Base-by-base conservation (phyloP, 441 rosid species). In the Rhodomyrtus psidioides region DNA sequence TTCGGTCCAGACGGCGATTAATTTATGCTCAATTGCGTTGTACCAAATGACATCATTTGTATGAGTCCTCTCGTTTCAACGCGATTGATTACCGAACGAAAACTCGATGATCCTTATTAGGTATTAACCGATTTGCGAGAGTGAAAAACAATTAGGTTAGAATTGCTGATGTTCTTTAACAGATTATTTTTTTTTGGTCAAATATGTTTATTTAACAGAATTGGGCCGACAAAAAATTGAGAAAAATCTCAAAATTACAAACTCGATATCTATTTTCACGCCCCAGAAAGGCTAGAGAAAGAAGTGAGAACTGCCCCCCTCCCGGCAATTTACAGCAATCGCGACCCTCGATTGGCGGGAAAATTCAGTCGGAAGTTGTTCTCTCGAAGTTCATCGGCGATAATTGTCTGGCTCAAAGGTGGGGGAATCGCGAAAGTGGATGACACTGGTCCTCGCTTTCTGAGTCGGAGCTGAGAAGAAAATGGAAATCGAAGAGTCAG, bases 401-500 rank as follows among this genome's bases (percentile, higher is more conserved):
- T 30, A 4, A 27, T 59, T 13, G 3, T 27, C 65, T 59, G 65
- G 65, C 65, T 3, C 65, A 27, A 6, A 15, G 19, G 19, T 9
- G 9, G 30, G 30, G 30, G 34, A 3, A 14, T 59, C 65, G 34
- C 74, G 74, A 9, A 8, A 21, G 75, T 17, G 75, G 42, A 30
- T 2, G 75, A 30, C 23, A 16, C 13, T 17, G 75, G 30, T 62
- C 23, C 24, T 62, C 42, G 16, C 75, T 62, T 8, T 34, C 75
- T 19, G 75, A 62, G 49, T 34, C 79, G n/a, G 79, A 21, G 15
- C 79, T 34, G 79, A 39, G 79, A 65, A 65, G 85, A 85, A 85
- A 27, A 90, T 90, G 88, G 93, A 91, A 60, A 74, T 75, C 10
- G 93, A 87, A 56, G 75, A 56, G 30, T 65, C 88, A 84, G 86